Evolutionary conservation across 2,329 filamentous ascomycete species (phyloP).

Genomic region (Neoscytalidium dimidiatum): DNA sequence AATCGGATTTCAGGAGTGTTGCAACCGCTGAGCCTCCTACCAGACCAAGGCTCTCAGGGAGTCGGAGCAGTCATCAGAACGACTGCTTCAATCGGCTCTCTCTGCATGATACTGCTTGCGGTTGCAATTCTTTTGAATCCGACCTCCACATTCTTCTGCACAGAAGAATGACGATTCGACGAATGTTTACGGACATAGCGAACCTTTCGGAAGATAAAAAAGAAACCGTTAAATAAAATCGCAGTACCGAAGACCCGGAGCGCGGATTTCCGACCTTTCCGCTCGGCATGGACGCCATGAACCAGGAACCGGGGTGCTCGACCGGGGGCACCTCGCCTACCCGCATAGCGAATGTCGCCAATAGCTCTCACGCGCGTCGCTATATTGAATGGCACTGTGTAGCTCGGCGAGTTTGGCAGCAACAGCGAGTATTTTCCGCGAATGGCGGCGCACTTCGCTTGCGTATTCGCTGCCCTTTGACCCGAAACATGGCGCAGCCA

Average conservation of each 20-base stretch:
- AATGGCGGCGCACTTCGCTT: background rate
- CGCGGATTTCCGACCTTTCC: background rate
- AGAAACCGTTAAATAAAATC: background rate
- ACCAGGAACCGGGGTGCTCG: background rate
- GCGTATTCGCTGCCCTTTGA: constrained; percentile 7
- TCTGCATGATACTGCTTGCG: no score
- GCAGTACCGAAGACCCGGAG: background rate
- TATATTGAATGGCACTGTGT: no score
- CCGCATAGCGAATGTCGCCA: no score
- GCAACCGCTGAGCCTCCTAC: no score
- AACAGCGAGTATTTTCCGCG: background rate
- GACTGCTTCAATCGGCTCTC: no score
- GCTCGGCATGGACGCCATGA: background rate
- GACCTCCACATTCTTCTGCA: no score
- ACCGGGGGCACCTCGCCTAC: no score
- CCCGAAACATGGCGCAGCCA: constrained; percentile 12
- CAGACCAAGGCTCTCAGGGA: no score
- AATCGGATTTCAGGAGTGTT: no score
- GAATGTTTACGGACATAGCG: background rate
- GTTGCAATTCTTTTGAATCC: no score
- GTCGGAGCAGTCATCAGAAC: no score
- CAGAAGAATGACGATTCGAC: background rate
- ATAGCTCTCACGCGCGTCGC: no score
- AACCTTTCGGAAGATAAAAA: background rate
- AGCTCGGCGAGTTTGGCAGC: background rate